phyloP scores from a whole-genome alignment of 2,329 filamentous ascomycete genomes.

The Myriangium duriaei region DNA sequence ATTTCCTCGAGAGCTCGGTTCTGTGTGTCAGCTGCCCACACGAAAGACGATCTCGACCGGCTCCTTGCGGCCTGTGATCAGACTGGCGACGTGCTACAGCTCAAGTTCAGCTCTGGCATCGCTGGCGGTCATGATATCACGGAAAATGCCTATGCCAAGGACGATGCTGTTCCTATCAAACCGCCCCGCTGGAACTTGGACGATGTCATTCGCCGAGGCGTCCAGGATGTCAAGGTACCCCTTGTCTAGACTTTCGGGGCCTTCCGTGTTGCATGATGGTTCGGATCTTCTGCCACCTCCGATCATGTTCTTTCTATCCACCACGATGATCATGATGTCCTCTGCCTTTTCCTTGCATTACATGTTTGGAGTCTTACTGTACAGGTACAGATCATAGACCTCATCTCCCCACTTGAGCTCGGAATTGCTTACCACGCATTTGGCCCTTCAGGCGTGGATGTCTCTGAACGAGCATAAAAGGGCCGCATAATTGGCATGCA shows the following conservation, averaged over 20 bases:
- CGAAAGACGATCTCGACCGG: constrained; percentile 93
- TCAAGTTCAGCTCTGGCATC: constrained; percentile 95
- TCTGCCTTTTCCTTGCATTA: no score
- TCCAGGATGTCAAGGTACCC: constrained; percentile 60
- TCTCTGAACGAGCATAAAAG: no score
- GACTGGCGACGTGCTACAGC: constrained; percentile 77
- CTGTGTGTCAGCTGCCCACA: constrained; percentile 91
- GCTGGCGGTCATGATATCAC: constrained; percentile 64
- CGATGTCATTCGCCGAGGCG: constrained; percentile 60
- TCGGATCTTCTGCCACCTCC: neutral
- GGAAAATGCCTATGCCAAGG: constrained; percentile 59
- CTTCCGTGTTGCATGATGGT: neutral
- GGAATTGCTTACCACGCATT: no score
- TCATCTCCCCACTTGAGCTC: no score
- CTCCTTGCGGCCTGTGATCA: constrained; percentile 83
- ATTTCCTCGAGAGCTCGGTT: constrained; percentile 91
- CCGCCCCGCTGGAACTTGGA: constrained; percentile 70
- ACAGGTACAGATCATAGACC: no score
- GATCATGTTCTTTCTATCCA: neutral
- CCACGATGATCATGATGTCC: no score
- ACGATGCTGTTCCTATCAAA: constrained; percentile 38
- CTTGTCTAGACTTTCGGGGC: constrained; percentile 27
- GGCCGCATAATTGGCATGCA: no score
- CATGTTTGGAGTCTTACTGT: no score
- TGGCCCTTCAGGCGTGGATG: no score